A percentile compares a stretch with the other conserved stretches of the same genome.
Evolutionary conservation across 441 rosid genomes (phyloP).

Genomic region (Populus tomentosa): DNA sequence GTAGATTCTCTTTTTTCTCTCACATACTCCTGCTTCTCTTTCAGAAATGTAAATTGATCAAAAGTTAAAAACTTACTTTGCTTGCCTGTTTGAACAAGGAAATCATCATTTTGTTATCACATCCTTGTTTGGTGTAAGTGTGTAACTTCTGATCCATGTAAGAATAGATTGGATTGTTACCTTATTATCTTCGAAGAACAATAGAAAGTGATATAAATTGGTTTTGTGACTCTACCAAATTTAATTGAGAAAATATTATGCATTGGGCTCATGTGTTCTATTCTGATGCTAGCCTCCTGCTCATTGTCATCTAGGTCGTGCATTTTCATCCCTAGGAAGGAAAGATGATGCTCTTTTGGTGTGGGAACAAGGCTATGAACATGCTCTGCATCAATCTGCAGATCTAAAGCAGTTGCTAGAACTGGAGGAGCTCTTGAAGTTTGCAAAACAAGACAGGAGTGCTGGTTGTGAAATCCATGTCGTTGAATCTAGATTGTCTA

Average conservation of each 20-base stretch:
- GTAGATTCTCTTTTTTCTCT: background rate
- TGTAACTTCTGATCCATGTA: background rate
- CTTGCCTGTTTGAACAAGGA: background rate
- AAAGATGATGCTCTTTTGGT: conserved; percentile 70
- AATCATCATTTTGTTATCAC: background rate
- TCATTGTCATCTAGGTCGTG: conserved; percentile 55
- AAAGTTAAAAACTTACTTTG: background rate
- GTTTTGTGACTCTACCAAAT: background rate
- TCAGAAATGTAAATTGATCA: background rate
- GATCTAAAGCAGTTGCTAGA: conserved; percentile 93
- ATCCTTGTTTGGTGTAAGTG: background rate
- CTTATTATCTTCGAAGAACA: background rate
- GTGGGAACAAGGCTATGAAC: conserved; percentile 76
- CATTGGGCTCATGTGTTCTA: background rate
- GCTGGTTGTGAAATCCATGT: conserved; percentile 24
- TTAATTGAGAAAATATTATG: background rate
- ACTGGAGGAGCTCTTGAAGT: conserved; percentile 69
- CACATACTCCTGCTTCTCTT: background rate
- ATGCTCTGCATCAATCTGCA: conserved; percentile 62
- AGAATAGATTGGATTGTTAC: background rate
- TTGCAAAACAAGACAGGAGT: conserved; percentile 45
- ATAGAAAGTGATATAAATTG: background rate
- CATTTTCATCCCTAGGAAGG: conserved; percentile 78
- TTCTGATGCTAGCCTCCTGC: conserved; percentile 21
- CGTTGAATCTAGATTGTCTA: conserved; percentile 26